Conservation (phyloP, 2,329 filamentous ascomycete genomes). For the Aspergillus thermomutatus region DNA sequence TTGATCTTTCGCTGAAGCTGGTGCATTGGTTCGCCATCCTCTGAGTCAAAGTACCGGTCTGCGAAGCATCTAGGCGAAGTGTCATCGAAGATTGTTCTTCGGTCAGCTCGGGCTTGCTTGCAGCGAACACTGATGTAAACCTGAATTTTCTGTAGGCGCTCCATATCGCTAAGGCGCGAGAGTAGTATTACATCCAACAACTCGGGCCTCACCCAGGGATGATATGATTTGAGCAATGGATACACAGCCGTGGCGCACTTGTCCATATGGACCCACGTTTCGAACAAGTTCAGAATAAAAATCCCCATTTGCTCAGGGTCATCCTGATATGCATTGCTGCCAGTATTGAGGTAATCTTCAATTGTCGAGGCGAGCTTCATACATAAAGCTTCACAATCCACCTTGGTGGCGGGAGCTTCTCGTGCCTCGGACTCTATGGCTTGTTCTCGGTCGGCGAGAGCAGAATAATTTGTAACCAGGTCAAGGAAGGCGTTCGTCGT, state of each 20-base stretch:
- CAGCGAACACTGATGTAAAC: slow-evolving; percentile 45
- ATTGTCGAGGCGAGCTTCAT: slow-evolving; percentile 33
- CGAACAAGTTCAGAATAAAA: slow-evolving; percentile 54
- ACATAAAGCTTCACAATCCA: slow-evolving; percentile 20
- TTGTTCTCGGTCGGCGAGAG: slow-evolving; percentile 11
- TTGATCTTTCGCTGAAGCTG: slow-evolving; percentile 36
- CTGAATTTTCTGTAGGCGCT: slow-evolving; percentile 50
- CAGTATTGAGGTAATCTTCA: slow-evolving; percentile 30
- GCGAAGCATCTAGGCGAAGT: slow-evolving; percentile 46
- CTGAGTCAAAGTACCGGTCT: slow-evolving; percentile 42
- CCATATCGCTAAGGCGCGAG: slow-evolving; percentile 46
- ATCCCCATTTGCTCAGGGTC: slow-evolving; percentile 51
- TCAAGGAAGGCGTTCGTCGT: slow-evolving; percentile 9
- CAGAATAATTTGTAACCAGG: slow-evolving; percentile 8
- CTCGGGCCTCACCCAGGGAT: slow-evolving; percentile 50
- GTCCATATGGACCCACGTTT: slow-evolving; percentile 60
- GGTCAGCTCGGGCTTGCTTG: slow-evolving; percentile 9
- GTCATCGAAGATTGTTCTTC: slow-evolving; percentile 49
- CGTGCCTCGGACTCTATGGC: neutral
- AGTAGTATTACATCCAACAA: slow-evolving; percentile 57
- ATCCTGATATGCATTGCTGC: slow-evolving; percentile 38
- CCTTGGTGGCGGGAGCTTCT: neutral
- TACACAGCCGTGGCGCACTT: slow-evolving; percentile 39
- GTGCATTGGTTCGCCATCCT: slow-evolving; percentile 19
- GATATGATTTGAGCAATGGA: slow-evolving; percentile 50